Percentiles rank a stretch among this genome's conserved stretches.
phyloP scores from a whole-genome alignment of 2,329 filamentous ascomycete species.

The Pestalotiopsis sp. region DNA sequence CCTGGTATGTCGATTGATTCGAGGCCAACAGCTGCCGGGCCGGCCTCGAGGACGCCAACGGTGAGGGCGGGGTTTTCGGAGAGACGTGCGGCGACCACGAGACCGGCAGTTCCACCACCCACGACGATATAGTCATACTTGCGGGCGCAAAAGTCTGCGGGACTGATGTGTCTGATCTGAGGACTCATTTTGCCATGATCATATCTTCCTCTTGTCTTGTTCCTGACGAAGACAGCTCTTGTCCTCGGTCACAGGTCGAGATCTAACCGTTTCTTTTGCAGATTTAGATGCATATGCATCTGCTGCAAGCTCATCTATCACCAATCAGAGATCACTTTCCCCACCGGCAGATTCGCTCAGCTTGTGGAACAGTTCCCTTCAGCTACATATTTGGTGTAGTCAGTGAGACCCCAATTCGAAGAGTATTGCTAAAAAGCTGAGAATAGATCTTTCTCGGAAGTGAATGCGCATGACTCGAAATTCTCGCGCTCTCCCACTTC shows the following conservation, averaged over 20 bases:
- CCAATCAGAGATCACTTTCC: constrained; percentile 2
- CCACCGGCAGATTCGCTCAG: background rate
- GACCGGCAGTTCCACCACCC: constrained; percentile 10
- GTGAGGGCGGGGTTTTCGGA: constrained; percentile 25
- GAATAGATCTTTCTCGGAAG: too few species aligned
- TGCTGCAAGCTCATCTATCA: background rate
- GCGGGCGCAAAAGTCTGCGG: background rate
- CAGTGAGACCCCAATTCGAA: background rate
- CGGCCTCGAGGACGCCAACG: constrained; percentile 50
- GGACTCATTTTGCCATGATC: background rate
- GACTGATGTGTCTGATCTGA: background rate
- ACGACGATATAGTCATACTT: constrained; percentile 10
- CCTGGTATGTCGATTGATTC: constrained; percentile 37
- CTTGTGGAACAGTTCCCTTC: background rate
- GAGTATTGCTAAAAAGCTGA: background rate
- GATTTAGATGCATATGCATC: background rate
- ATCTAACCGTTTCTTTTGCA: background rate
- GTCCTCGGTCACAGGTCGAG: background rate
- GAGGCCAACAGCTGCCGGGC: constrained; percentile 28
- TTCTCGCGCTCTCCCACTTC: too few species aligned
- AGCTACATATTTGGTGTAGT: background rate
- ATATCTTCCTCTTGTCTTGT: background rate
- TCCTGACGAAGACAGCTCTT: background rate
- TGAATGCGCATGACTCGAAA: too few species aligned
- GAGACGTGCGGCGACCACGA: constrained; percentile 9